Evolutionary conservation across 352 stramenopile genomes (phyloP), one percentile per base, ranked within the genome.

Genomic region (Aphanomyces stellatus): DNA sequence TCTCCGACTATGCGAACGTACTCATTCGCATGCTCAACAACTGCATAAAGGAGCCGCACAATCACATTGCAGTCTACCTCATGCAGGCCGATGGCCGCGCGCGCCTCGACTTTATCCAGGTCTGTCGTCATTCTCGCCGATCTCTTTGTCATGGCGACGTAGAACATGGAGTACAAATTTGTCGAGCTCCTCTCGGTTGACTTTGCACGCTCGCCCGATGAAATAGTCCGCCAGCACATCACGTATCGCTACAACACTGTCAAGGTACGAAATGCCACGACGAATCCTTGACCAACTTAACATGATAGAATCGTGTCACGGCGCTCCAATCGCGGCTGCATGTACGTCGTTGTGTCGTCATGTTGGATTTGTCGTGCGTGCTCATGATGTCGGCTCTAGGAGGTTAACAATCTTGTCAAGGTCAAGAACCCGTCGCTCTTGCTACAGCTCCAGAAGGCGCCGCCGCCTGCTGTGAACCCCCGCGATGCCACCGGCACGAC

Each of bases 161-260:
- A 89, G 75, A 98, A 98, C 70, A 97, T 98, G 92, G 89, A 97
- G 77, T 98, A 97, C 85, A 98, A 97, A 63, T 98, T 98, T 71
- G 88, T 98, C 33, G 93, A 98, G 76, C 74, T 98, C 10, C 81
- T 98, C 15, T 96, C 85, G 0, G 84, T 96, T 19, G 82, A 96
- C 51, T 98, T 97, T 61, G 78, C 88, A 68, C 83, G 91, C n/a
- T 87, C 88, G 25, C 73, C 77, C 4, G 92, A 98, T 13, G 91
- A 96, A 42, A 80, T 87, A 15, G 92, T 96, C 33, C 91, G 93
- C 49, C 83, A 97, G 68, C 89, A 97, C 63, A 97, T 98, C 42
- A 85, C 88, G 19, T 98, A 96, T 70, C 80, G 91, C 15, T 98
- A 98, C 77, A 97, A 97, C 71, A 93, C 89, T 28, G 91, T 97